phyloP scores from a whole-genome alignment of 345 rosid genomes.

The Salix koriyanagi region DNA sequence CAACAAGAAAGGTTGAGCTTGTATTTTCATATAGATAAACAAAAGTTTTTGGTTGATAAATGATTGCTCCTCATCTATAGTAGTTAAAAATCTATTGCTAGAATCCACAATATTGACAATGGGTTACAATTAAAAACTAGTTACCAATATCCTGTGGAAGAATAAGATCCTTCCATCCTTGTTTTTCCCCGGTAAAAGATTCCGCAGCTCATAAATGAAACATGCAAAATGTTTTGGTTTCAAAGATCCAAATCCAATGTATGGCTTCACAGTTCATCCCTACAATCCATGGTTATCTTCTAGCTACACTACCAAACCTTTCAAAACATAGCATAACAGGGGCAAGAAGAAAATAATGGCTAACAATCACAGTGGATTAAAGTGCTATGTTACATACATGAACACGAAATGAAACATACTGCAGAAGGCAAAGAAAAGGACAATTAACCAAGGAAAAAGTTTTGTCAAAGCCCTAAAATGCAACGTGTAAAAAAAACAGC shows the following conservation, averaged over 20 bases:
- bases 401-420: background rate
- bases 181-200: background rate
- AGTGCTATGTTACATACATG: background rate
- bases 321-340: background rate
- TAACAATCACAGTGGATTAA: background rate
- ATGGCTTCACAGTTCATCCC: background rate
- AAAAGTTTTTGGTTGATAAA: background rate
- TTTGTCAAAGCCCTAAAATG: background rate
- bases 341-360: background rate
- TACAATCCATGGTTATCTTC: background rate
- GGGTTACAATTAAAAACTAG: background rate
- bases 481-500: background rate
- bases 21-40: background rate
- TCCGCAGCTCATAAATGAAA: background rate
- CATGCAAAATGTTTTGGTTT: background rate
- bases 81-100: background rate
- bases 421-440: background rate
- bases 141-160: background rate
- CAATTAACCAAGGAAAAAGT: background rate
- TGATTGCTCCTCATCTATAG: background rate
- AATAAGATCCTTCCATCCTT: background rate
- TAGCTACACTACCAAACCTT: background rate
- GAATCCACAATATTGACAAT: background rate
- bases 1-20: background rate
- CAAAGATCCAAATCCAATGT: background rate